phyloP scores from a whole-genome alignment of 2,329 filamentous ascomycete genomes.

The Aspergillus novoparasiticus region DNA sequence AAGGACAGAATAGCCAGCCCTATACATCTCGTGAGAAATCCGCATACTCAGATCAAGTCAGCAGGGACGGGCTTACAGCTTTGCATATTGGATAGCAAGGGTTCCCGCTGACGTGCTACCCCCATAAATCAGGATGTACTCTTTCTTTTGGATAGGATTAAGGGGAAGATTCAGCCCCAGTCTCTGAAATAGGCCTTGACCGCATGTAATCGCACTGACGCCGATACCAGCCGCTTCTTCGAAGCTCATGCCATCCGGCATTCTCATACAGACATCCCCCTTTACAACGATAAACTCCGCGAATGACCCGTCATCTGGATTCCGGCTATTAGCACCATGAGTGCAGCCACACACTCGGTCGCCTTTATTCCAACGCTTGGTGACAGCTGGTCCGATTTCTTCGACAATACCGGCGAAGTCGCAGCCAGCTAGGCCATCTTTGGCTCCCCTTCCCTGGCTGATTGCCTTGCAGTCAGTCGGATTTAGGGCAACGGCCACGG shows the following conservation, averaged over 20 bases:
- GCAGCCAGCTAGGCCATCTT: conserved; percentile 21
- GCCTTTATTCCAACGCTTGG: conserved; percentile 29
- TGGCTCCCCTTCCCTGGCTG: conserved; percentile 3
- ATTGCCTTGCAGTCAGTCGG: conserved; percentile 33
- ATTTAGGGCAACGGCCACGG: conserved; percentile 35
- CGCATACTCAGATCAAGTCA: not conserved
- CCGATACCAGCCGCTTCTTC: conserved; percentile 1
- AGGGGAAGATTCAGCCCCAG: not conserved
- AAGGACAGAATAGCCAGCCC: conserved; percentile 13
- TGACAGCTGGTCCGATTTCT: conserved; percentile 18
- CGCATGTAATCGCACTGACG: not conserved
- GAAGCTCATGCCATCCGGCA: not conserved
- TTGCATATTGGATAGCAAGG: conserved; percentile 1
- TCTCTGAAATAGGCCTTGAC: not conserved
- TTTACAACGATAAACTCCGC: conserved; percentile 6
- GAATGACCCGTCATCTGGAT: conserved; percentile 10
- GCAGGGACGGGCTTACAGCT: not conserved
- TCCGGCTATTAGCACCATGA: conserved; percentile 32
- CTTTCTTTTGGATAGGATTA: not conserved
- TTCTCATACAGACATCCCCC: not conserved
- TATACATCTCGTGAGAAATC: not conserved
- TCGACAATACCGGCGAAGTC: conserved; percentile 33
- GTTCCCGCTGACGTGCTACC: conserved; percentile 8
- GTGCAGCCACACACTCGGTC: conserved; percentile 41
- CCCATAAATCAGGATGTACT: conserved; percentile 7